These are phyloP conservation scores for Tardiomyces depauwii DNA, from an alignment of 1,139 yeast genomes.

Conservation along the genomic window DNA sequence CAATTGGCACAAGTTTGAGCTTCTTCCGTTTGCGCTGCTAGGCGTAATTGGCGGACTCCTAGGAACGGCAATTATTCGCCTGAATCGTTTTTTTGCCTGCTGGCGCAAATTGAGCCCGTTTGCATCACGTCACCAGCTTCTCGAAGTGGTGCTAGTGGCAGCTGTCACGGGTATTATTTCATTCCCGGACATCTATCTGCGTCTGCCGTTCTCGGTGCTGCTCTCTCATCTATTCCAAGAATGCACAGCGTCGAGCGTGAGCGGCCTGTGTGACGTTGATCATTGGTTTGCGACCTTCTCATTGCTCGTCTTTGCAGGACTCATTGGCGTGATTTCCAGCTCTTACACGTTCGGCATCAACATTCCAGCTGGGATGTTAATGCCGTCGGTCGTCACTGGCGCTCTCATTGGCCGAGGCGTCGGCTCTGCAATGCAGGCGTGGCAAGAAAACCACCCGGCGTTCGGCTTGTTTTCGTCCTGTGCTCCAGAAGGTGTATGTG, in stretches of 20 bases:
- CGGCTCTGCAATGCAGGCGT: slow-evolving; percentile 42
- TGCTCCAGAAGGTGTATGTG: slow-evolving; percentile 43
- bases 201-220: slow-evolving; percentile 45
- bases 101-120: slow-evolving; percentile 20
- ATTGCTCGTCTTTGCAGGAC: slow-evolving; percentile 33
- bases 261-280: slow-evolving; percentile 26
- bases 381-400: slow-evolving; percentile 65
- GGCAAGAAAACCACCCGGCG: slow-evolving; percentile 20
- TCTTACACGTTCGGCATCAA: slow-evolving; percentile 55
- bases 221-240: slow-evolving; percentile 53
- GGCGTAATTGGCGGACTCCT: slow-evolving; percentile 62
- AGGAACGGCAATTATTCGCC: slow-evolving; percentile 43
- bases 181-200: slow-evolving; percentile 45
- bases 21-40: slow-evolving; percentile 53
- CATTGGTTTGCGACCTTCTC: slow-evolving; percentile 16
- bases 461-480: slow-evolving; percentile 22
- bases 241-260: slow-evolving; percentile 26
- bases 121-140: slow-evolving; percentile 17
- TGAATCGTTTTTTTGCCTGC: slow-evolving; percentile 37
- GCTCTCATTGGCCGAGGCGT: slow-evolving; percentile 57
- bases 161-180: slow-evolving; percentile 41
- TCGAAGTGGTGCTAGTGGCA: slow-evolving; percentile 42
- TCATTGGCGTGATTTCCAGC: slow-evolving; percentile 46
- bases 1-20: slow-evolving; percentile 62
- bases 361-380: slow-evolving; percentile 65